phyloP scores from a whole-genome alignment of 805 yeast species.

The Ogataea nitratoaversa region DNA sequence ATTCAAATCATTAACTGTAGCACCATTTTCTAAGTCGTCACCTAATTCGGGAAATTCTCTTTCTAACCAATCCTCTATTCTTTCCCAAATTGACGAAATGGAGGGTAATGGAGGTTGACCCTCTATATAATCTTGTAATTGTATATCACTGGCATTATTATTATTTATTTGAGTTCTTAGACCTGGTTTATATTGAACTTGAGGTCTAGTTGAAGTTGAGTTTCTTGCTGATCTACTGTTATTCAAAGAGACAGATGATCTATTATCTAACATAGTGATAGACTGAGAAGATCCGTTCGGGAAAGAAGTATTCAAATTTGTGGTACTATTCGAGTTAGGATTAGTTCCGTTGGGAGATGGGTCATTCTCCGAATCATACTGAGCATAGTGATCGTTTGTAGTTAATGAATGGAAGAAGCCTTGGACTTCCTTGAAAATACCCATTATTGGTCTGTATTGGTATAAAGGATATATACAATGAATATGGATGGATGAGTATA shows the following conservation, averaged over 20 bases:
- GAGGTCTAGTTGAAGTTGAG: slow-evolving; percentile 27
- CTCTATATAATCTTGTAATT: slow-evolving; percentile 35
- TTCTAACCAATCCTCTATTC: slow-evolving; percentile 78
- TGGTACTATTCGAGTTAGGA: slow-evolving; percentile 11
- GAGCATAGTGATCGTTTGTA: slow-evolving; percentile 57
- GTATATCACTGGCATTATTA: slow-evolving; percentile 48
- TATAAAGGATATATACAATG: not conserved
- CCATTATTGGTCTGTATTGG: slow-evolving; percentile 22
- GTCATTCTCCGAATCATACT: slow-evolving; percentile 35
- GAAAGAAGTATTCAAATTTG: slow-evolving; percentile 4
- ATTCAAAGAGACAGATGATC: slow-evolving; percentile 33
- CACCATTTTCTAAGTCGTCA: slow-evolving; percentile 73
- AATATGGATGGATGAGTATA: not conserved
- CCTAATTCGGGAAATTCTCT: slow-evolving; percentile 76
- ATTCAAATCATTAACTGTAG: slow-evolving; percentile 72
- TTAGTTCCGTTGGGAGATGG: slow-evolving; percentile 18
- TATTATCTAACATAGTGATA: slow-evolving; percentile 28
- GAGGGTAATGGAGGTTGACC: slow-evolving; percentile 56
- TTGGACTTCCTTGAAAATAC: slow-evolving; percentile 29
- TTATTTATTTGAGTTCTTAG: slow-evolving; percentile 36
- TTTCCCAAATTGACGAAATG: slow-evolving; percentile 81
- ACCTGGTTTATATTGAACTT: slow-evolving; percentile 40
- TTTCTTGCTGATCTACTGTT: slow-evolving; percentile 41
- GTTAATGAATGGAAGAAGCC: slow-evolving; percentile 45
- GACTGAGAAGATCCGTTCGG: slow-evolving; percentile 25